Evolutionary conservation across 2,329 filamentous ascomycete species (phyloP).

Genomic region (Aspergillus fumigatiaffinis): DNA sequence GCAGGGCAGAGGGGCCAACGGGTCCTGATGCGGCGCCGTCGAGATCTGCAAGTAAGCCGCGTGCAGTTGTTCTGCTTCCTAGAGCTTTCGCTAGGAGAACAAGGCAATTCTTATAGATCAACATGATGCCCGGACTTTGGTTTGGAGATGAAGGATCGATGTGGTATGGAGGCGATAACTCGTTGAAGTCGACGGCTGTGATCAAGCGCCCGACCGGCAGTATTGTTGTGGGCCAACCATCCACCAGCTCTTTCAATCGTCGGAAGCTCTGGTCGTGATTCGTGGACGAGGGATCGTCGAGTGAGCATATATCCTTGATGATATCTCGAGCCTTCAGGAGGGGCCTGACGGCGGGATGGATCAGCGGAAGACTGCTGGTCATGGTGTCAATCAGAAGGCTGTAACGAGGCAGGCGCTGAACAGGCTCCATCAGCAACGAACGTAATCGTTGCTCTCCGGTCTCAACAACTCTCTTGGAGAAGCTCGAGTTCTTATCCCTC

Average conservation of each 20-base stretch:
- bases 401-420: constrained; percentile 90
- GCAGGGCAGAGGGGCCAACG: constrained; percentile 20
- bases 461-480: constrained; percentile 73
- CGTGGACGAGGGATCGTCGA: constrained; percentile 64
- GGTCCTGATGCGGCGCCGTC: constrained; percentile 68
- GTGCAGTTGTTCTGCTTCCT: constrained; percentile 62
- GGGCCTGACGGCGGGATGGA: constrained; percentile 76
- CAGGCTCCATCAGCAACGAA: constrained; percentile 91
- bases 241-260: constrained; percentile 70
- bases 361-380: constrained; percentile 75
- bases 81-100: constrained; percentile 70
- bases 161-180: constrained; percentile 69
- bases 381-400: constrained; percentile 97
- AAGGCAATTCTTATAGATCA: constrained; percentile 80
- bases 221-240: constrained; percentile 70
- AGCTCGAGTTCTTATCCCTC: constrained; percentile 72
- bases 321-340: constrained; percentile 89
- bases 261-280: constrained; percentile 72
- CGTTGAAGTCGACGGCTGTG: constrained; percentile 73
- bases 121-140: constrained; percentile 63
- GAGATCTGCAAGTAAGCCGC: constrained; percentile 76
- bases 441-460: constrained; percentile 87
- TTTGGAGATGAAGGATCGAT: constrained; percentile 39
- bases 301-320: constrained; percentile 92
- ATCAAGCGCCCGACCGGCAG: constrained; percentile 75